Evolutionary conservation across 345 rosid genomes (phyloP).

Genomic region (Lepidium africanum): DNA sequence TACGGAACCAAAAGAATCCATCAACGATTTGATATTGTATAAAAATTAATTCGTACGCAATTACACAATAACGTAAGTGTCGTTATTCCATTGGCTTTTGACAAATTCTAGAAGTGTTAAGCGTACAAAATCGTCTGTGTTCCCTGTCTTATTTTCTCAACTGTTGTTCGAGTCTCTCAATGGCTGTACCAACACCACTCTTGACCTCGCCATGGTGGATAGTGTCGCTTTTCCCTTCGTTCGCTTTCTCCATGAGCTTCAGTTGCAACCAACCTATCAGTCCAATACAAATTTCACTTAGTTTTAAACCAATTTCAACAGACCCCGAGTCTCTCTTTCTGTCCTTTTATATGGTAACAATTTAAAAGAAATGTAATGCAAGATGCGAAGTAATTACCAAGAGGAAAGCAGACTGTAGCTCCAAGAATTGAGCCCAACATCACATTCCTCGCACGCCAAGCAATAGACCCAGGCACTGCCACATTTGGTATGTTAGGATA

Average conservation of each 20-base stretch:
- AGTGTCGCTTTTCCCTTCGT: slow-evolving; percentile 39
- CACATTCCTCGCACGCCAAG: slow-evolving; percentile 82
- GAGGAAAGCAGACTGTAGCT: slow-evolving; percentile 70
- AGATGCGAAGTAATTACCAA: slow-evolving; percentile 40
- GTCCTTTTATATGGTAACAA: neutral
- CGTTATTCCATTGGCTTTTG: neutral
- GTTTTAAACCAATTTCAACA: neutral
- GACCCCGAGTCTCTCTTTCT: neutral
- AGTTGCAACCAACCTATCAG: slow-evolving; percentile 72
- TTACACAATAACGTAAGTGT: neutral
- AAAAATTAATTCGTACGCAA: neutral
- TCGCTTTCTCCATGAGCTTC: slow-evolving; percentile 83
- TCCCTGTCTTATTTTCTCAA: slow-evolving; percentile 34
- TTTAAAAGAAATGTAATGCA: neutral
- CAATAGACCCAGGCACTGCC: slow-evolving; percentile 78
- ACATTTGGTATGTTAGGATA: slow-evolving; percentile 9
- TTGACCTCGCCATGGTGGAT: slow-evolving; percentile 32
- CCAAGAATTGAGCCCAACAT: slow-evolving; percentile 72
- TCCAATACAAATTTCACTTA: neutral
- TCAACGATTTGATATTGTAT: neutral
- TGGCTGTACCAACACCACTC: slow-evolving; percentile 73
- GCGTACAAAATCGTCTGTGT: slow-evolving; percentile 11
- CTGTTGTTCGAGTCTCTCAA: slow-evolving; percentile 69
- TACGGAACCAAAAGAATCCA: neutral
- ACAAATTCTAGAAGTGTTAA: neutral